Percentiles rank a stretch among this genome's conserved stretches.
These are phyloP conservation scores for Colletotrichum tamarilloi DNA, from an alignment of 2,329 filamentous ascomycete genomes.

Conservation along the genomic window DNA sequence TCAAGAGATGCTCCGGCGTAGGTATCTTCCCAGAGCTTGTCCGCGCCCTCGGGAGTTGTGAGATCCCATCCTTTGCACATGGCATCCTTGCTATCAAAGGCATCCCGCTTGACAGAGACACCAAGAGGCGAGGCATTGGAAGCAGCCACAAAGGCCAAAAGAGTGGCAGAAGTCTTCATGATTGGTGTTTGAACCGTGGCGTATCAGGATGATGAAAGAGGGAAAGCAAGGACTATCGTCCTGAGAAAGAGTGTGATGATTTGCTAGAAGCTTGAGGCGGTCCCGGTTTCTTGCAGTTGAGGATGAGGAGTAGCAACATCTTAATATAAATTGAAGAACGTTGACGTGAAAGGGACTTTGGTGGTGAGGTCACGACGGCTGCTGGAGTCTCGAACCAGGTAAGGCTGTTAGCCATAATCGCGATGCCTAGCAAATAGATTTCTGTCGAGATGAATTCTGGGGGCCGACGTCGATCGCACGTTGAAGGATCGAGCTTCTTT, in stretches of 20 bases:
- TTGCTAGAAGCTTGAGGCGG: not conserved
- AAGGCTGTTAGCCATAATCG: not conserved
- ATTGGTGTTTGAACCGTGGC: not conserved
- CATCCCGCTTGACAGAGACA: not conserved
- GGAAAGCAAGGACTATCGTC: not conserved
- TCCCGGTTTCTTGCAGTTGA: not conserved
- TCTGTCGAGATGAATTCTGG: not conserved
- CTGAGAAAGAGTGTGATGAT: not conserved
- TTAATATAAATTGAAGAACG: not conserved
- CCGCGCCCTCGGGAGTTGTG: slow-evolving; percentile 9
- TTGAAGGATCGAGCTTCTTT: not conserved
- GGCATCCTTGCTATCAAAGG: slow-evolving; percentile 11
- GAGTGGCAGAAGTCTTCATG: slow-evolving; percentile 5
- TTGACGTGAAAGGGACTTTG: not conserved
- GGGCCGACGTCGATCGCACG: not conserved
- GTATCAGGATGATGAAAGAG: not conserved
- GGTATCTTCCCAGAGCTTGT: slow-evolving; percentile 15
- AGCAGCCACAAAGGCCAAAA: not conserved
- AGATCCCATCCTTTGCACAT: slow-evolving; percentile 26
- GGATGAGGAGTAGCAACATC: not conserved
- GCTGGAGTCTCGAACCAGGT: not conserved
- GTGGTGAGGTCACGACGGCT: not conserved
- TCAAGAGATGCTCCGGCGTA: slow-evolving; percentile 6
- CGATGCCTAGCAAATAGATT: not conserved
- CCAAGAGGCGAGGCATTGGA: slow-evolving; percentile 3